Evolutionary conservation across 2,329 filamentous ascomycete species (phyloP).

Genomic region (Fusarium oxysporum): DNA sequence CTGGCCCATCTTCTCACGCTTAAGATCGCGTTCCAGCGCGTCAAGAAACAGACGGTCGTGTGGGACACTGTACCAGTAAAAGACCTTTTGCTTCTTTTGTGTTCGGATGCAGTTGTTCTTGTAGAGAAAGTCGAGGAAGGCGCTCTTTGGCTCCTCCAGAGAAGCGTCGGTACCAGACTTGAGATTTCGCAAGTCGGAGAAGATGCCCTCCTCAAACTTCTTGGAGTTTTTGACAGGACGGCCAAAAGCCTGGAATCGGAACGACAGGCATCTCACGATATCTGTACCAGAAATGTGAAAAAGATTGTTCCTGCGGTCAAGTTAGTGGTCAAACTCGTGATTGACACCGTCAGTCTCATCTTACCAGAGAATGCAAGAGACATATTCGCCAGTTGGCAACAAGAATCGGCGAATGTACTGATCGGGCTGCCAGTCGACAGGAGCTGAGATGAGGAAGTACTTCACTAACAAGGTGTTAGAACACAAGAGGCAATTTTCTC

Average conservation of each 20-base stretch:
- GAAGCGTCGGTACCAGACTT: constrained; percentile 99
- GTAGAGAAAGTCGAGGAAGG: constrained; percentile 98
- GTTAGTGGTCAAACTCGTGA: constrained; percentile 8
- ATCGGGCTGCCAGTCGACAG: constrained; percentile 96
- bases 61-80: constrained; percentile 99
- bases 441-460: constrained; percentile 99
- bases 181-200: constrained; percentile 96
- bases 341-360: neutral
- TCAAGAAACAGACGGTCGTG: constrained; percentile 98
- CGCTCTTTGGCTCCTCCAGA: constrained; percentile 97
- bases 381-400: constrained; percentile 96
- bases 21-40: constrained; percentile 94
- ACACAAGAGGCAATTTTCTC: constrained; percentile 5
- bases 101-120: constrained; percentile 99
- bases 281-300: constrained; percentile 99
- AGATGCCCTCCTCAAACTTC: constrained; percentile 99
- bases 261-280: constrained; percentile 97
- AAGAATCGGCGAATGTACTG: constrained; percentile 97
- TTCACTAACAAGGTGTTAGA: constrained; percentile 73
- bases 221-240: constrained; percentile 99
- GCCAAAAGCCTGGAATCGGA: constrained; percentile 98
- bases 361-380: constrained; percentile 94
- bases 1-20: constrained; percentile 99
- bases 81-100: constrained; percentile 99
- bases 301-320: constrained; percentile 76